phyloP scores from a whole-genome alignment of 768 basidiomycete genomes.

The Galerina sulciceps region DNA sequence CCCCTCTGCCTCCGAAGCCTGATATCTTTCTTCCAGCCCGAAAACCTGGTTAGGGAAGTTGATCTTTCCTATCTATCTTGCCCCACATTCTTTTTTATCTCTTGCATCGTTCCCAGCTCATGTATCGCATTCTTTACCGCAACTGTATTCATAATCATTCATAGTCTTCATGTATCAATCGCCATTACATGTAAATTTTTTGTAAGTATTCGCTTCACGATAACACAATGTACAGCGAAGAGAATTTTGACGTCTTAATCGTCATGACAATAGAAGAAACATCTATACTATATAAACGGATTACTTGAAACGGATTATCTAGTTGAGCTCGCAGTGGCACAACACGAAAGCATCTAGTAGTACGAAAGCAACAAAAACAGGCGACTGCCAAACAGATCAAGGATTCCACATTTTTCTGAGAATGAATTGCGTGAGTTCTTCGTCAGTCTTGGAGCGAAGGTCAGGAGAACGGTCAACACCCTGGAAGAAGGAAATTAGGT shows the following conservation, averaged over 20 bases:
- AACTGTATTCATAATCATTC: constrained; percentile 6
- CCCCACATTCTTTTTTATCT: constrained; percentile 1
- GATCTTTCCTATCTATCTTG: constrained; percentile 2
- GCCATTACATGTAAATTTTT: neutral
- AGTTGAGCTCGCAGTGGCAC: too few species aligned
- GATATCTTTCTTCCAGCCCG: neutral
- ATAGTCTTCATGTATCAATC: too few species aligned
- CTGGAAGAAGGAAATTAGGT: constrained; percentile 29
- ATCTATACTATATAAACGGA: too few species aligned
- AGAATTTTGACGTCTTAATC: too few species aligned
- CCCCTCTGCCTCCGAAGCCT: constrained; percentile 30
- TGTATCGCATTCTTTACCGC: neutral
- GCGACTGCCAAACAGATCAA: neutral
- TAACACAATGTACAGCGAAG: neutral
- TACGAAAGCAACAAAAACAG: neutral
- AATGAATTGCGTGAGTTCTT: constrained; percentile 56
- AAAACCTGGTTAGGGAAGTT: constrained; percentile 6
- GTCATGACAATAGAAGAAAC: too few species aligned
- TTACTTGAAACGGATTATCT: too few species aligned
- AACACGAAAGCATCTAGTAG: neutral
- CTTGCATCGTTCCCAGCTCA: neutral
- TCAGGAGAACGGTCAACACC: constrained; percentile 56
- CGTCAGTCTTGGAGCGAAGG: constrained; percentile 62
- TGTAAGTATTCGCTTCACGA: neutral
- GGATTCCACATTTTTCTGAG: constrained; percentile 78